phyloP scores from a whole-genome alignment of 2,329 filamentous ascomycete species.

The Clonostachys rosea region DNA sequence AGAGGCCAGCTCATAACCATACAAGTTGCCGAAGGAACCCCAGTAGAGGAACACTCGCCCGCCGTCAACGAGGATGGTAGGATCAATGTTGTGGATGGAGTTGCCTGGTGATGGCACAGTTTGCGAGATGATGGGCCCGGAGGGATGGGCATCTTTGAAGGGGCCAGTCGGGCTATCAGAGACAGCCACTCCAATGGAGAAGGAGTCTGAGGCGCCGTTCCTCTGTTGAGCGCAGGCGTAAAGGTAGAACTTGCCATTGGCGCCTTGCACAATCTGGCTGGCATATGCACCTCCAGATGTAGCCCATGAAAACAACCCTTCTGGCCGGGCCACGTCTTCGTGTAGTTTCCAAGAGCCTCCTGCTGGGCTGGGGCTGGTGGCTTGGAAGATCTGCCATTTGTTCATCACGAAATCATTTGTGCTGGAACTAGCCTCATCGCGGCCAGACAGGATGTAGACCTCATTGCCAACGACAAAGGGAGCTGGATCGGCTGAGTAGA shows the following conservation, averaged over 20 bases:
- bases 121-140: slow-evolving; percentile 27
- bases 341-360: slow-evolving; percentile 25
- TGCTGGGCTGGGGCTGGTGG: slow-evolving; percentile 16
- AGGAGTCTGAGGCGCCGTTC: slow-evolving; percentile 18
- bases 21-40: slow-evolving; percentile 27
- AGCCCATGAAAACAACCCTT: slow-evolving; percentile 26
- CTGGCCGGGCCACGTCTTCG: slow-evolving; percentile 17
- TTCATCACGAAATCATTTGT: slow-evolving; percentile 26
- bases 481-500: slow-evolving; percentile 31
- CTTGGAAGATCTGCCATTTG: slow-evolving; percentile 27
- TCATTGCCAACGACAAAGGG: slow-evolving; percentile 27
- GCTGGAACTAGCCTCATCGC: slow-evolving; percentile 19
- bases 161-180: slow-evolving; percentile 24
- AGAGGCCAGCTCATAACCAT: slow-evolving; percentile 21
- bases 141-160: slow-evolving; percentile 23
- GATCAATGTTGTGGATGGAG: slow-evolving; percentile 32
- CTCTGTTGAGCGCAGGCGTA: slow-evolving; percentile 25
- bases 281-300: slow-evolving; percentile 24
- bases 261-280: slow-evolving; percentile 24
- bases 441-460: slow-evolving; percentile 27
- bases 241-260: slow-evolving; percentile 26
- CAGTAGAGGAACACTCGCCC: slow-evolving; percentile 28
- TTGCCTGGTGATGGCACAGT: slow-evolving; percentile 20
- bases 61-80: slow-evolving; percentile 26
- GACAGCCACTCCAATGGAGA: slow-evolving; percentile 30